phyloP scores from a whole-genome alignment of 2,329 filamentous ascomycete genomes.

The Reticulascus tulasneorum region DNA sequence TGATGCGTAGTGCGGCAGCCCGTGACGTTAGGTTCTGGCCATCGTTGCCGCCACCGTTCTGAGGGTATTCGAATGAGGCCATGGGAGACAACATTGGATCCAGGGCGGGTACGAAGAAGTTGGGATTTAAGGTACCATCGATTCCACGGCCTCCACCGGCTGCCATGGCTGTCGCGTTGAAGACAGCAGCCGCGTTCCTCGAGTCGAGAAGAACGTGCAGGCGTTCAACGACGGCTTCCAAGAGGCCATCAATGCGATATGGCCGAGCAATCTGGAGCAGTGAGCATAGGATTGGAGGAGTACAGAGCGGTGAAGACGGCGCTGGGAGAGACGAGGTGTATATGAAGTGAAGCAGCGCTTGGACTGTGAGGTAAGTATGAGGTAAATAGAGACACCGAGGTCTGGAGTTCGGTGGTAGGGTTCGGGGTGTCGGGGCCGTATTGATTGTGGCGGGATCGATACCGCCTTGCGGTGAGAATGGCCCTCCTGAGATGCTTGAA shows the following conservation, averaged over 20 bases:
- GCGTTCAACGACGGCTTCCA: slow-evolving; percentile 89
- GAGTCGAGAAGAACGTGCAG: slow-evolving; percentile 87
- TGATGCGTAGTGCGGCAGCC: slow-evolving; percentile 42
- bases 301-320: slow-evolving; percentile 73
- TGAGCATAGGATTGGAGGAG: slow-evolving; percentile 92
- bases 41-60: slow-evolving; percentile 22
- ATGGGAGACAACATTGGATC: slow-evolving; percentile 34
- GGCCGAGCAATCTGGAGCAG: slow-evolving; percentile 89
- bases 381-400: slow-evolving; percentile 89
- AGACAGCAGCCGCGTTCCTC: slow-evolving; percentile 91
- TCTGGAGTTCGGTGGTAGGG: slow-evolving; percentile 59
- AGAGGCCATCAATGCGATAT: slow-evolving; percentile 86
- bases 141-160: slow-evolving; percentile 87
- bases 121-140: slow-evolving; percentile 61
- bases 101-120: slow-evolving; percentile 52
- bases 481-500: slow-evolving; percentile 33
- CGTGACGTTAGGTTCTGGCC: slow-evolving; percentile 23
- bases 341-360: slow-evolving; percentile 85
- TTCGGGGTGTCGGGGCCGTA: slow-evolving; percentile 52
- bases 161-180: slow-evolving; percentile 97
- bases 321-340: slow-evolving; percentile 88
- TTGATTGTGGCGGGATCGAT: slow-evolving; percentile 47
- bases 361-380: slow-evolving; percentile 84
- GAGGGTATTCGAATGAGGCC: slow-evolving; percentile 5
- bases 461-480: slow-evolving; percentile 19